Conservation (phyloP, 2,329 filamentous ascomycete genomes). For the Venturia carpophila region DNA sequence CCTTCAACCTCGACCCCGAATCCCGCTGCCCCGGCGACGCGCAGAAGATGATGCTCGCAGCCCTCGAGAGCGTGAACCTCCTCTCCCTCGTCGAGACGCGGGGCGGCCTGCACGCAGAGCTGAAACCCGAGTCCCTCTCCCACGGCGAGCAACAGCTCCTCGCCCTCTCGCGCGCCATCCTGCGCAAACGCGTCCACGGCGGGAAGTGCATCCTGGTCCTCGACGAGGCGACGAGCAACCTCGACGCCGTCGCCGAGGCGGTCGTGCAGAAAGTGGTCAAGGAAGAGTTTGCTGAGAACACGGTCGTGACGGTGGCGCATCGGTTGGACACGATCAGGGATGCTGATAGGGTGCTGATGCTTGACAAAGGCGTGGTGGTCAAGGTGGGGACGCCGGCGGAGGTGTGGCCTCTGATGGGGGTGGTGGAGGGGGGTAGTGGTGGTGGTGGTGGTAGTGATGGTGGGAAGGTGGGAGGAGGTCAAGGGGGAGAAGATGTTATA, state of each 20-base stretch:
- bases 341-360: slow-evolving; percentile 7
- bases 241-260: slow-evolving; percentile 40
- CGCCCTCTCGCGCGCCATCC: slow-evolving; percentile 11
- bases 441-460: too few species aligned
- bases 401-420: slow-evolving; percentile 8
- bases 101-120: slow-evolving; percentile 33
- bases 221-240: slow-evolving; percentile 22
- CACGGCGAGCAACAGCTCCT: slow-evolving; percentile 17
- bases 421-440: neutral
- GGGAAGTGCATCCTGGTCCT: slow-evolving; percentile 28
- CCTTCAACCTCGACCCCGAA: slow-evolving; percentile 14
- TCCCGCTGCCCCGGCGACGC: neutral
- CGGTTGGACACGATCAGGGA: slow-evolving; percentile 49
- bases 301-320: slow-evolving; percentile 52
- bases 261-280: slow-evolving; percentile 42
- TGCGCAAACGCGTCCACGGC: slow-evolving; percentile 25
- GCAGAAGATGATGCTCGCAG: slow-evolving; percentile 27
- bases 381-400: slow-evolving; percentile 14
- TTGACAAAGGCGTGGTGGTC: slow-evolving; percentile 13
- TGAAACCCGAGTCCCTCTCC: neutral
- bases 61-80: slow-evolving; percentile 39
- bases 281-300: slow-evolving; percentile 46
- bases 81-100: slow-evolving; percentile 38
- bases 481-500: neutral
- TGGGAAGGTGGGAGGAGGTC: neutral